Conservation (phyloP, 768 basidiomycete genomes). For the Termitomyces sp. region DNA sequence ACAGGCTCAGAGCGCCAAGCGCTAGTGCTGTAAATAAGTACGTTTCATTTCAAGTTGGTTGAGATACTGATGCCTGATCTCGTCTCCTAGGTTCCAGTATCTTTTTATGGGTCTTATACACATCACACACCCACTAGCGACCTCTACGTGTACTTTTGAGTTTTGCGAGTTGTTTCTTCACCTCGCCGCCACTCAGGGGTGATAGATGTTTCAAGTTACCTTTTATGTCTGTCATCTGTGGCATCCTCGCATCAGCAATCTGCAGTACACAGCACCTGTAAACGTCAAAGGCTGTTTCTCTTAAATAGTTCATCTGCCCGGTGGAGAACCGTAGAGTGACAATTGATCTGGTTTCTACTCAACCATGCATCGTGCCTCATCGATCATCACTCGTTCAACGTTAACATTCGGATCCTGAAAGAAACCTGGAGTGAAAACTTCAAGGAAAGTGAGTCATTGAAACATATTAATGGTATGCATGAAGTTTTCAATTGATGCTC, state of each 20-base stretch:
- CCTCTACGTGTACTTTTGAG: neutral
- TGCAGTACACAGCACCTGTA: neutral
- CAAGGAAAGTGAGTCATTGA: neutral
- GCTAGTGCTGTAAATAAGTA: constrained; percentile 13
- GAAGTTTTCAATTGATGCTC: neutral
- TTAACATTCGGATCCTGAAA: neutral
- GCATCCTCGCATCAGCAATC: neutral
- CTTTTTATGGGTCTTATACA: neutral
- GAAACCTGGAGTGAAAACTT: neutral
- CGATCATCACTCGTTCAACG: neutral
- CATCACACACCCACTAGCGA: neutral
- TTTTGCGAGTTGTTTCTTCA: neutral
- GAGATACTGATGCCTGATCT: constrained; percentile 1
- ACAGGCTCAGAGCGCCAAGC: constrained; percentile 28
- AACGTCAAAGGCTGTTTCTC: neutral
- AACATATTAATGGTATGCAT: neutral
- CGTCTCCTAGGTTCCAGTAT: neutral
- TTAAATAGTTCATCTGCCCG: neutral
- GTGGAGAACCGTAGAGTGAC: neutral
- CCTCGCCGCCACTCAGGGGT: neutral
- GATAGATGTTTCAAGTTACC: neutral
- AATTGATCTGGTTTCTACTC: neutral
- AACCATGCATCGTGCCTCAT: too few relatives aligned
- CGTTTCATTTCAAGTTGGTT: neutral
- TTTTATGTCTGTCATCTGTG: neutral